Base-by-base conservation (phyloP, 2,329 filamentous ascomycete species). In the Pyrenochaeta sp. region DNA sequence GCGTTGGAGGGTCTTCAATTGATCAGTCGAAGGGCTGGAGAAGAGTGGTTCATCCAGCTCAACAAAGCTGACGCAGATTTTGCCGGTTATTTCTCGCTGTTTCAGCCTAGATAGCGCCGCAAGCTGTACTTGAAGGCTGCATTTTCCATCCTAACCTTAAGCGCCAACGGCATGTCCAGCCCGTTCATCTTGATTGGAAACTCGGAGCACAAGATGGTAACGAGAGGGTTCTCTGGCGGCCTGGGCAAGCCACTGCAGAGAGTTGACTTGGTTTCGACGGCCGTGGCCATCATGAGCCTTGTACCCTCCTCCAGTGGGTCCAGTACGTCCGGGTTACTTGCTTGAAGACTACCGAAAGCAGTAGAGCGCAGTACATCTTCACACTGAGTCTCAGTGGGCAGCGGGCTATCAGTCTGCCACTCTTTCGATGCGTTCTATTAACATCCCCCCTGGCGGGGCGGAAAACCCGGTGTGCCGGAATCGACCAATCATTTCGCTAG, bases 381-480 rank as follows among this genome's bases (percentile, higher is more conserved):
- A 73, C 74, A 76, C 28, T 61, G 46, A 2, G 41, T 41, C 8
- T 63, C 52, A 3, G 65, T 63, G 1, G 72, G 35, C n/a, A 53
- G 57, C 1, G 72, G 72, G 3, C 61, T 62, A 6, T 49, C 39
- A 3, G 40, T 52, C n/a, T 63, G 52, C 11, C 67, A 69, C 22
- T 68, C 62, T 9, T 53, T 46, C 2, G 45, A 43, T 5, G 49
- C 49, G 27, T 53, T 50, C 63, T 61, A 66, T n/a, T n/a, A n/a
- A n/a, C n/a, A n/a, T n/a, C n/a, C n/a, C n/a, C n/a, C n/a, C n/a
- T n/a, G n/a, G n/a, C n/a, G n/a, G n/a, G n/a, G n/a, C n/a, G n/a
- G n/a, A n/a, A n/a, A n/a, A n/a, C n/a, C n/a, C n/a, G n/a, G n/a
- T n/a, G n/a, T n/a, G n/a, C n/a, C n/a, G n/a, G n/a, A n/a, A n/a